Percentiles rank a stretch among this genome's conserved stretches.
Evolutionary conservation across 208 protist genomes (phyloP).

Genomic region (Leptomonas seymouri): DNA sequence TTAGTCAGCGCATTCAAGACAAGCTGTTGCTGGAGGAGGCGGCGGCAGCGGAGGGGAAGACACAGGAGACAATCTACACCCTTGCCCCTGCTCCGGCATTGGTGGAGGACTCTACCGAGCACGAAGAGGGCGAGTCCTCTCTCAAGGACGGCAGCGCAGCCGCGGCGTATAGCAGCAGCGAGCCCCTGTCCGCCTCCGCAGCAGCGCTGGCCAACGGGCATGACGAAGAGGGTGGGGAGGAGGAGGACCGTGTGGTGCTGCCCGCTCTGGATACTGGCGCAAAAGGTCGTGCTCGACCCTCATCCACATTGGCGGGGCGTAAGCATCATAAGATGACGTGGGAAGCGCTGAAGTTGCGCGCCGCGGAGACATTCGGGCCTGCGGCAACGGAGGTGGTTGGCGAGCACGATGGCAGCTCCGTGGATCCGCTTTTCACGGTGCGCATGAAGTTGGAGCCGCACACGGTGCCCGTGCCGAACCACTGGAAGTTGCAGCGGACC

Average conservation of each 20-base stretch:
- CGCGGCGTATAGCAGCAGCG: slow-evolving; percentile 3
- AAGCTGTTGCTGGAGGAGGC: slow-evolving; percentile 32
- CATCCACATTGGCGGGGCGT: slow-evolving; percentile 31
- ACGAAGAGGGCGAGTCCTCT: slow-evolving; percentile 1
- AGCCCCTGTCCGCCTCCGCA: neutral
- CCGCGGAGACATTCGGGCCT: slow-evolving; percentile 42
- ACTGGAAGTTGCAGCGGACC: slow-evolving; percentile 98
- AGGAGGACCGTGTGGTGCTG: slow-evolving; percentile 40
- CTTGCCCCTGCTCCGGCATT: slow-evolving; percentile 34
- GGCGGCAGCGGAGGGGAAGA: slow-evolving; percentile 18
- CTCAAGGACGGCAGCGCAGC: slow-evolving; percentile 3
- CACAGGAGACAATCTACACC: slow-evolving; percentile 53
- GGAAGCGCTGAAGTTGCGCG: slow-evolving; percentile 64
- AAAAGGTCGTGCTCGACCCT: neutral
- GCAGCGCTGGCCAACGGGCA: neutral
- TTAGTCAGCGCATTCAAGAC: slow-evolving; percentile 43
- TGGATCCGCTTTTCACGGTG: slow-evolving; percentile 97
- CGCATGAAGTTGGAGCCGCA: slow-evolving; percentile 92
- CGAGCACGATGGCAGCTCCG: slow-evolving; percentile 96
- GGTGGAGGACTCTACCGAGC: slow-evolving; percentile 8
- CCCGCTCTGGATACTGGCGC: slow-evolving; percentile 14
- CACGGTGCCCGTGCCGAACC: slow-evolving; percentile 96
- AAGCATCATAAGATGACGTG: slow-evolving; percentile 64
- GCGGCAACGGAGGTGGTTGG: slow-evolving; percentile 92
- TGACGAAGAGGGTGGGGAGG: slow-evolving; percentile 25